A percentile compares a stretch with the other conserved stretches of the same genome.
phyloP scores from a whole-genome alignment of 1,284 basidiomycete genomes.

The Salmacisia buchloeana region DNA sequence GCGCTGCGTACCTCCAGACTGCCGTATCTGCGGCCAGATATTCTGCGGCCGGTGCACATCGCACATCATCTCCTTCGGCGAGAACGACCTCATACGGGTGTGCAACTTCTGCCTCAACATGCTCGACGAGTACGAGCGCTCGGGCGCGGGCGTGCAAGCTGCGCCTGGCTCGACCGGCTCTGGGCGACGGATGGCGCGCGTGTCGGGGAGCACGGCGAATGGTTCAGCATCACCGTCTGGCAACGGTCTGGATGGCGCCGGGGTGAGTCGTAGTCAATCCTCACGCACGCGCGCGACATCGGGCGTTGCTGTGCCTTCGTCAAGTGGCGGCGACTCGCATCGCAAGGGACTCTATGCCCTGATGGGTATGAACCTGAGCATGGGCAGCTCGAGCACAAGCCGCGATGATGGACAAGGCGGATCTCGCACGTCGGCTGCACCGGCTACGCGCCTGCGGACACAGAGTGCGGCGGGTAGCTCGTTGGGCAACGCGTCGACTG shows the following conservation, averaged over 20 bases:
- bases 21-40: constrained; percentile 49
- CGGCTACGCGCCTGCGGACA: background rate
- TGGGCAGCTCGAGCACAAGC: constrained; percentile 18
- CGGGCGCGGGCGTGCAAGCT: constrained; percentile 35
- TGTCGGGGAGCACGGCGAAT: no score
- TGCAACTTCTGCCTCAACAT: constrained; percentile 92
- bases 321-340: background rate
- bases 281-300: background rate
- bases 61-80: constrained; percentile 94
- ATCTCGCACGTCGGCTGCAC: background rate
- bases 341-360: background rate
- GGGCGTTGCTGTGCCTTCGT: background rate
- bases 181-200: no score
- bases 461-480: background rate
- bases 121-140: constrained; percentile 62
- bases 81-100: constrained; percentile 82
- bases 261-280: background rate
- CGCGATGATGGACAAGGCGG: constrained; percentile 9
- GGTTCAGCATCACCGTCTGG: no score
- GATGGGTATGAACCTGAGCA: constrained; percentile 7
- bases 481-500: background rate
- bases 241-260: no score
- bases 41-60: constrained; percentile 66
- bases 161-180: background rate
- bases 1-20: constrained; percentile 17